These are phyloP conservation scores for Scheffersomyces stipitis DNA, from an alignment of 805 yeast genomes.

Conservation along the genomic window DNA sequence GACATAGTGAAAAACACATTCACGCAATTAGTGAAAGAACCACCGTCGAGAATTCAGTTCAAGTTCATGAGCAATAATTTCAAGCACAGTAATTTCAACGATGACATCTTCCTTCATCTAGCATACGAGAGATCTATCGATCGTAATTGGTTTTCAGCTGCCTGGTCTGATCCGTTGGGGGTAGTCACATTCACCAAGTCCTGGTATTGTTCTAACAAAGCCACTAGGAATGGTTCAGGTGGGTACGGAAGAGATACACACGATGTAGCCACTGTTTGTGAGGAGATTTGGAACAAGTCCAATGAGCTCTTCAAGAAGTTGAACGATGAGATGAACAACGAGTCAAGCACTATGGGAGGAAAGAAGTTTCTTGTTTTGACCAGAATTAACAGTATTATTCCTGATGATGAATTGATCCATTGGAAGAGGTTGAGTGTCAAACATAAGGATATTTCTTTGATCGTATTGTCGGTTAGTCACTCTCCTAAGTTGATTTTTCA, in stretches of 20 bases:
- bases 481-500: conserved; percentile 47
- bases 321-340: conserved; percentile 31
- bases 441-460: conserved; percentile 54
- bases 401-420: conserved; percentile 78
- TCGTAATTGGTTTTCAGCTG: conserved; percentile 79
- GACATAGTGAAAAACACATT: conserved; percentile 16
- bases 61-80: conserved; percentile 27
- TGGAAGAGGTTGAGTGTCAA: conserved; percentile 73
- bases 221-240: neutral
- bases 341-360: conserved; percentile 40
- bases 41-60: conserved; percentile 37
- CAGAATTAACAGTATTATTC: conserved; percentile 68
- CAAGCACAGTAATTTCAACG: conserved; percentile 33
- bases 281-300: conserved; percentile 66
- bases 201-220: conserved; percentile 49
- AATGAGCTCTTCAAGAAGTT: conserved; percentile 39
- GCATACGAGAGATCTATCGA: conserved; percentile 84
- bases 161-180: conserved; percentile 89
- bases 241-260: conserved; percentile 13
- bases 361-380: conserved; percentile 67
- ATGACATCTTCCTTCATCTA: conserved; percentile 78
- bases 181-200: conserved; percentile 58
- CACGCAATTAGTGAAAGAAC: conserved; percentile 36
- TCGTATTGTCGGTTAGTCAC: conserved; percentile 68
- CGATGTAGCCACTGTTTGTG: conserved; percentile 51